Evolutionary conservation across 2,329 filamentous ascomycete species (phyloP).

Genomic region (Daldinia eschscholtzii): DNA sequence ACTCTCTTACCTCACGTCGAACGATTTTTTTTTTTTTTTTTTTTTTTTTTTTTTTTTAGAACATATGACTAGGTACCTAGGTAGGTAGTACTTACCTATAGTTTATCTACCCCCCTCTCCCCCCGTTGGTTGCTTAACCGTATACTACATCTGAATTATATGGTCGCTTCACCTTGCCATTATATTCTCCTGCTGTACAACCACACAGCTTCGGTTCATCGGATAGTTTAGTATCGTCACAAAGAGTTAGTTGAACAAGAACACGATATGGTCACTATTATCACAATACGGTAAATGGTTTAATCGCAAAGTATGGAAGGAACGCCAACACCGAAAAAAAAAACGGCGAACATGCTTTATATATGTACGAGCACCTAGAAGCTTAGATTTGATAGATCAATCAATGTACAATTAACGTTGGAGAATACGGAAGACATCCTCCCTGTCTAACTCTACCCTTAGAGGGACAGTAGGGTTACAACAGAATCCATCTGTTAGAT

Average conservation of each 20-base stretch:
- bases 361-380: slow-evolving; percentile 2
- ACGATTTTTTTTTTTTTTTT: neutral
- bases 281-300: neutral
- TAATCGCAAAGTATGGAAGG: neutral
- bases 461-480: neutral
- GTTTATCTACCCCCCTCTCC: neutral
- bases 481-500: slow-evolving; percentile 8
- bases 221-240: neutral
- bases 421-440: neutral
- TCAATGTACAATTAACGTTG: slow-evolving; percentile 1
- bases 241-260: neutral
- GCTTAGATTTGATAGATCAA: neutral
- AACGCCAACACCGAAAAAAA: neutral
- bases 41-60: neutral
- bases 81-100: no score
- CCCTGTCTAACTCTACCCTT: neutral
- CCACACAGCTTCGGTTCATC: neutral
- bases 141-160: neutral
- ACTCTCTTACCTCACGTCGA: neutral
- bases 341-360: neutral
- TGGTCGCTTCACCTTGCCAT: neutral
- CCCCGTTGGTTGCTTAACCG: neutral
- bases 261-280: neutral
- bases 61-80: no score
- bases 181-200: neutral